phyloP scores from a whole-genome alignment of 371 early-diverging fungal species.

The Mucor circinelloides region DNA sequence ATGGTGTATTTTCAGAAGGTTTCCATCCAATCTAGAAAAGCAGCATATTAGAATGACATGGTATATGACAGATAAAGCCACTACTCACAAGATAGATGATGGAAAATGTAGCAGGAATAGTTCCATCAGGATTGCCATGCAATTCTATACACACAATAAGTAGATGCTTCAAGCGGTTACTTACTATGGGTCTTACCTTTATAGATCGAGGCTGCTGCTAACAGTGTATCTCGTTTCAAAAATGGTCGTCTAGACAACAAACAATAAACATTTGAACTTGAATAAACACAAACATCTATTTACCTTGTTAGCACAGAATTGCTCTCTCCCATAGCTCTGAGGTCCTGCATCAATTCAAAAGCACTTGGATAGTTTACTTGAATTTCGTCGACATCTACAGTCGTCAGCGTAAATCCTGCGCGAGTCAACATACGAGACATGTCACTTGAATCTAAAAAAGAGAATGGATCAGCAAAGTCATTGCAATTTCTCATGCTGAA shows the following conservation, averaged over 20 bases:
- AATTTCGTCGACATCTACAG: conserved; percentile 94
- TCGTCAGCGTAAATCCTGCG: conserved; percentile 88
- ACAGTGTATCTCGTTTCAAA: conserved; percentile 78
- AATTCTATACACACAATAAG: conserved; percentile 57
- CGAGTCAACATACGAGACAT: conserved; percentile 79
- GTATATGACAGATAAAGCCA: background rate
- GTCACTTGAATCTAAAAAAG: conserved; percentile 70
- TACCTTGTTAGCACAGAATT: conserved; percentile 87
- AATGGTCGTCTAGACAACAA: conserved; percentile 55
- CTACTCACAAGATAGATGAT: conserved; percentile 73
- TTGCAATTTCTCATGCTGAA: no score
- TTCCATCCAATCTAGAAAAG: conserved; percentile 84
- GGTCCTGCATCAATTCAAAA: conserved; percentile 89
- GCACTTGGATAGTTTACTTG: conserved; percentile 91
- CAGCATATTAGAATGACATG: background rate
- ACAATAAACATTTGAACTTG: background rate
- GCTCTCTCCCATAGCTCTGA: conserved; percentile 93
- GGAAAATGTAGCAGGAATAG: conserved; percentile 95
- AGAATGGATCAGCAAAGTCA: no score
- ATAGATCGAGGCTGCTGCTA: conserved; percentile 88
- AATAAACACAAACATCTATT: background rate
- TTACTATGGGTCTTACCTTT: conserved; percentile 57
- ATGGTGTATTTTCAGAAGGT: conserved; percentile 73
- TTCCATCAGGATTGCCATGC: conserved; percentile 88
- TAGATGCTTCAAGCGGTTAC: background rate